These are phyloP conservation scores for Omphalotus guepiniiformis DNA, from an alignment of 768 basidiomycete genomes.

Conservation along the genomic window DNA sequence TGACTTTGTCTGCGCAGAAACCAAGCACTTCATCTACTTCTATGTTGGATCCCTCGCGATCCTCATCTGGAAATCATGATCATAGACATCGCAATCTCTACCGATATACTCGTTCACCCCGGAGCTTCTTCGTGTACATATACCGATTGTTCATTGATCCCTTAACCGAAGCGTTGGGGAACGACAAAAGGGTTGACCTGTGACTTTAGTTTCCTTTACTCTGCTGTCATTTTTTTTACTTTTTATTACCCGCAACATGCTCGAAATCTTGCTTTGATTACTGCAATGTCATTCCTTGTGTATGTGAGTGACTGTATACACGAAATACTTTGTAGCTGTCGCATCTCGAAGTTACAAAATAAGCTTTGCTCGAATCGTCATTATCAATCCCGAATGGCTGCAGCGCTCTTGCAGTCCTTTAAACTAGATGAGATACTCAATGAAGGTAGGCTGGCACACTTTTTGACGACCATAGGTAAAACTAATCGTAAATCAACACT, in stretches of 20 bases:
- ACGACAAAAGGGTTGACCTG: too few species aligned
- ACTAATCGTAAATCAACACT: too few species aligned
- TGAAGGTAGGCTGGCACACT: slow-evolving; percentile 8
- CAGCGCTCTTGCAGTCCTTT: slow-evolving; percentile 6
- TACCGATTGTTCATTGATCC: too few species aligned
- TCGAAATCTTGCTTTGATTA: slow-evolving; percentile 4
- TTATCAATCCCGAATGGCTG: slow-evolving; percentile 1
- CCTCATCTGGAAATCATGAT: slow-evolving; percentile 96
- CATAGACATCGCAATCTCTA: slow-evolving; percentile 20
- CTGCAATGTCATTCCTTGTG: slow-evolving; percentile 1
- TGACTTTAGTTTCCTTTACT: neutral
- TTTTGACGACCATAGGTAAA: too few species aligned
- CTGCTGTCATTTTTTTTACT: slow-evolving; percentile 1
- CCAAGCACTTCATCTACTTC: slow-evolving; percentile 98
- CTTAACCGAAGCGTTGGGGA: too few species aligned
- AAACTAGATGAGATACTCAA: slow-evolving; percentile 1
- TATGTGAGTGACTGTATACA: slow-evolving; percentile 4
- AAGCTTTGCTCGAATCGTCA: neutral
- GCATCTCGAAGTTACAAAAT: neutral
- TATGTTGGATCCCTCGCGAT: slow-evolving; percentile 91
- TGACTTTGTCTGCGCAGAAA: slow-evolving; percentile 58
- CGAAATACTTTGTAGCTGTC: neutral
- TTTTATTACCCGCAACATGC: slow-evolving; percentile 4
- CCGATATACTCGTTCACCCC: too few species aligned
- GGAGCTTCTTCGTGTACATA: too few species aligned